Evolutionary conservation across 1,139 yeast species (phyloP).

Genomic region (Yamadazyma membranifaciens): DNA sequence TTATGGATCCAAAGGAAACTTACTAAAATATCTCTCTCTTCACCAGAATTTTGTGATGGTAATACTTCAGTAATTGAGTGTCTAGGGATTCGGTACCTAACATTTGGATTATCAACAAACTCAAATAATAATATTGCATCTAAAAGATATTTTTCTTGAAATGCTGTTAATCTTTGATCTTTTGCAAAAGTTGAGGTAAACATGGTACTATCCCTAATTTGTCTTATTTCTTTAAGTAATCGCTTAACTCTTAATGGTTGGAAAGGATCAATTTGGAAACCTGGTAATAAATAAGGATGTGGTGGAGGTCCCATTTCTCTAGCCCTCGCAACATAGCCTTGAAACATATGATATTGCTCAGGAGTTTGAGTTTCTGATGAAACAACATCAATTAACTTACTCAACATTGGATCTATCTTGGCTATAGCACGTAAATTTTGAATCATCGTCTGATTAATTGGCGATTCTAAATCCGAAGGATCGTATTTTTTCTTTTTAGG

Average conservation of each 20-base stretch:
- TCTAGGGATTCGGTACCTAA: constrained; percentile 72
- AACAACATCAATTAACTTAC: constrained; percentile 73
- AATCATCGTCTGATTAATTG: constrained; percentile 72
- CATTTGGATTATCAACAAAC: constrained; percentile 74
- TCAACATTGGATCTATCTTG: constrained; percentile 62
- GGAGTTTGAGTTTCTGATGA: constrained; percentile 77
- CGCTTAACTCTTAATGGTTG: constrained; percentile 20
- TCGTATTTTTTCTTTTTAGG: constrained; percentile 8
- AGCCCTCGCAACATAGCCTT: constrained; percentile 75
- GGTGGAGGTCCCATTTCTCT: constrained; percentile 69
- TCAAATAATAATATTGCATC: constrained; percentile 82
- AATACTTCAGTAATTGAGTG: constrained; percentile 70
- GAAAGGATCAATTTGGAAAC: constrained; percentile 16
- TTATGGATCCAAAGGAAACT: constrained; percentile 66
- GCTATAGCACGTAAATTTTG: constrained; percentile 82
- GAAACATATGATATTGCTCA: constrained; percentile 72
- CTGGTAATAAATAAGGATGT: constrained; percentile 24
- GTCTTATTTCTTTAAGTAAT: constrained; percentile 21
- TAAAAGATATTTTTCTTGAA: constrained; percentile 66
- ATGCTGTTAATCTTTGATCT: constrained; percentile 64
- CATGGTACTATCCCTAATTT: constrained; percentile 24
- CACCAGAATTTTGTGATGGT: constrained; percentile 24
- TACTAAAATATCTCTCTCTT: constrained; percentile 50
- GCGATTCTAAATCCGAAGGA: constrained; percentile 8
- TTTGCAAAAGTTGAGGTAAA: constrained; percentile 24